Base-by-base conservation (phyloP, 352 stramenopile species). In the Blastocystis sp. region DNA sequence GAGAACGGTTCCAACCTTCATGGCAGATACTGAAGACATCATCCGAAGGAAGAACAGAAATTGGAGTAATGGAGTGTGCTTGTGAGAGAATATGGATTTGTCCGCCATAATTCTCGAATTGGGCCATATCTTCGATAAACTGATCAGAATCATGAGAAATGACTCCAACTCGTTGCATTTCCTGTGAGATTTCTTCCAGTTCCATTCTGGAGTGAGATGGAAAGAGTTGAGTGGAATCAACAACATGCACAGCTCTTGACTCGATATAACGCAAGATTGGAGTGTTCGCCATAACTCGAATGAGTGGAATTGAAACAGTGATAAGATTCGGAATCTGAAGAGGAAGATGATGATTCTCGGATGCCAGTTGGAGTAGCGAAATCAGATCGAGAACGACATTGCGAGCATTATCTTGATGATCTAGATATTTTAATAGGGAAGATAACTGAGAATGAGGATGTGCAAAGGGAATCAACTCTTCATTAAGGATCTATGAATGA, bases 1-100 rank as follows among this genome's bases (percentile, higher is more conserved):
- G 66, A 12, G 66, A 78, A 3, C 66, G 66, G n/a, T 78, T 78
- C 21, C 54, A 35, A 39, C 66, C 66, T 78, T 78, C 66, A 27
- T 78, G 66, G 66, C 66, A 78, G 14, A 78, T 32, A 16, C 32
- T 39, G 39, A 78, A 19, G 21, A 78, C 39, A 29, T 16, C 32
- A 19, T 78, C 66, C 1, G 37, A 51, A 5, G 37, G 24, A 12
- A 42, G 59, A 1, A 78, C 24, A 78, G 35, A 0, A 51, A 54
- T 21, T 39, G n/a, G 21, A 9, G 32, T 24, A 51, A 27, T 2
- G 21, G 2, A 4, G 1, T 5, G 32, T 19, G 35, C 6, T 27
- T 32, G n/a, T 29, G 37, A 54, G 24, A 12, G 57, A 61, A 78
- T 24, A 0, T 58, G 2, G 1, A 78, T 5, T 46, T 27, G 2